A percentile compares a stretch with the other conserved stretches of the same genome.
Conservation (phyloP, 345 rosid genomes). For the Laguncularia racemosa region DNA sequence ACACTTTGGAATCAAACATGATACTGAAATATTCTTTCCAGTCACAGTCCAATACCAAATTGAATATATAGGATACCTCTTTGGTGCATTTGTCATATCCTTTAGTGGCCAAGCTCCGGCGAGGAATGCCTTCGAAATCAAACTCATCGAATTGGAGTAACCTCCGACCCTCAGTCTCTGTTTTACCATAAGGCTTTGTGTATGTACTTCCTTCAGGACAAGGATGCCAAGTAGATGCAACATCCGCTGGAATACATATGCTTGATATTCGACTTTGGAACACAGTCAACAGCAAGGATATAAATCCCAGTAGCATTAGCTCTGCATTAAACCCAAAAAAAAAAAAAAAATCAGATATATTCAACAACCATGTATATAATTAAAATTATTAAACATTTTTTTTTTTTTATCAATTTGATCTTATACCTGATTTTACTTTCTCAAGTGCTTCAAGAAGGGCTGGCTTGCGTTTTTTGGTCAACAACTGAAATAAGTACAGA, state of each 20-base stretch:
- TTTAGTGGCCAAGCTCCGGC: constrained; percentile 45
- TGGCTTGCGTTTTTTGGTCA: constrained; percentile 41
- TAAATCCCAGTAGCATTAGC: constrained; percentile 82
- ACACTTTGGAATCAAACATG: too few species aligned
- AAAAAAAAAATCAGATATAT: neutral
- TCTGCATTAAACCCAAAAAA: constrained; percentile 35
- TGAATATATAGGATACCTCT: too few species aligned
- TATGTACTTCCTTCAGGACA: constrained; percentile 15
- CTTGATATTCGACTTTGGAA: constrained; percentile 36
- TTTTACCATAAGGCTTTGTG: neutral
- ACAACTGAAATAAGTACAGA: constrained; percentile 32
- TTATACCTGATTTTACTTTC: constrained; percentile 72
- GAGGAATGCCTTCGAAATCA: constrained; percentile 19
- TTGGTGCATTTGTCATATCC: constrained; percentile 38
- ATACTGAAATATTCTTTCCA: too few species aligned
- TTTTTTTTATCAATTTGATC: neutral
- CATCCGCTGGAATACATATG: constrained; percentile 46
- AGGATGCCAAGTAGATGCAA: constrained; percentile 61
- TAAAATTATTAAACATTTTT: neutral
- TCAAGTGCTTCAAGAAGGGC: constrained; percentile 74
- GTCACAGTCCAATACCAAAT: too few species aligned
- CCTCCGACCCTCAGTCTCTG: constrained; percentile 23
- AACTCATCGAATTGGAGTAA: constrained; percentile 22
- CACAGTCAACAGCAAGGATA: constrained; percentile 68
- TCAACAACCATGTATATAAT: neutral